Evolutionary conservation across 1,139 yeast species (phyloP), one percentile per base, ranked within the genome.

Genomic region (Pichia sorboxylosa): DNA sequence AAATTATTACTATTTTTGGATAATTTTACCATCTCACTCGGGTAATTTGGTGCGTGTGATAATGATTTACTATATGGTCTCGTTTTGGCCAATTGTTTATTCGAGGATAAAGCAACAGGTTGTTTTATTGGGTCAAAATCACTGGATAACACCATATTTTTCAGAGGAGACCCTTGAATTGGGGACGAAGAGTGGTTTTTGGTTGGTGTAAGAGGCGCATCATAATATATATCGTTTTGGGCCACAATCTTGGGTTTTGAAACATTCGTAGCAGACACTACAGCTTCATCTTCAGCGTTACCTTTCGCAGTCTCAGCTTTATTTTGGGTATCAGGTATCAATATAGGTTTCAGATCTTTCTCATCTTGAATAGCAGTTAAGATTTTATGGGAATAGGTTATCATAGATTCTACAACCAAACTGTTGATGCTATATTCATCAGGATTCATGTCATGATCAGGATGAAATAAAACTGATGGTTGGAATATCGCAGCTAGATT

Each of bases 401-500:
- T 82, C 58, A 90, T 67, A 45, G 90, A 85, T 51, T 87, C 94
- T 21, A 90, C 80, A 19, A 84, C 95, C 9, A 77, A 67, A 45
- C 90, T 84, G 3, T 94, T 82, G 23, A 85, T 61, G 15, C 83
- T 92, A 57, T 87, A 87, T 54, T 90, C 96, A 24, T 75, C 80
- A 1, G 97, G 96, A 32, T 79, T 73, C 75, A 87, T 72, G 52
- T 85, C 95, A 54, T 90, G 97, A 45, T 67, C 70, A 6, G 96
- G 95, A 52, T 90, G 97, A 3, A 94, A 81, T 31, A 92, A 63
- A 13, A 92, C 74, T 15, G 94, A 81, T 3, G 98, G 98, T 57
- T 90, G 98, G 59, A 92, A 90, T 39, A 90, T 83, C 2, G 97
- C 95, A 1, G 97, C 94, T 44, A 90, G 62, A 51, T 92, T 90